Evolutionary conservation across 176 grass and related monocot genomes (phyloP).

Genomic region (Musa itinerans): DNA sequence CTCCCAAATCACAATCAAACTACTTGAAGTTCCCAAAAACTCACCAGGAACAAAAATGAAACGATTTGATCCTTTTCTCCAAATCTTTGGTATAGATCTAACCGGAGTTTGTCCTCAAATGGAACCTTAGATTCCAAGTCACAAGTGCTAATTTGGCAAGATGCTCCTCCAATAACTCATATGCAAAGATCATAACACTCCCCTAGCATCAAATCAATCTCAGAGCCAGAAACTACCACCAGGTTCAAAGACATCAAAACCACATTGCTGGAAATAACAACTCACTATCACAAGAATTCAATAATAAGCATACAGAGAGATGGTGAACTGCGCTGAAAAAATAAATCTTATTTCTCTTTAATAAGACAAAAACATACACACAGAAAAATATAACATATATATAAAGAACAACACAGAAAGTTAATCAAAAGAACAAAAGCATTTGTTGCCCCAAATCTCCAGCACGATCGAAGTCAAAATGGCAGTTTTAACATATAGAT

Average conservation of each 20-base stretch:
- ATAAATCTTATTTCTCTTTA: neutral
- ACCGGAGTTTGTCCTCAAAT: neutral
- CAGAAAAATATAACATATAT: no score
- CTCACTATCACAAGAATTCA: neutral
- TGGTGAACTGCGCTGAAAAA: neutral
- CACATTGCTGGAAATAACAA: neutral
- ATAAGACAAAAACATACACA: neutral
- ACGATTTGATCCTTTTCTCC: neutral
- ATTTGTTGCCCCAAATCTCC: neutral
- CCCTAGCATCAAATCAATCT: neutral
- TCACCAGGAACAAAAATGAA: neutral
- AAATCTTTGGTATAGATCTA: neutral
- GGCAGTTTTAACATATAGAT: no score
- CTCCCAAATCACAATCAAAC: no score
- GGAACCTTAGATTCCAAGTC: neutral
- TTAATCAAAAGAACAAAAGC: neutral
- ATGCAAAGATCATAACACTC: neutral
- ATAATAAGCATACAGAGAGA: neutral
- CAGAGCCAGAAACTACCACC: neutral
- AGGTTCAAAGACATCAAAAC: no score
- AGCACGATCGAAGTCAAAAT: neutral
- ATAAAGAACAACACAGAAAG: no score
- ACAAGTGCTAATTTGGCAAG: neutral
- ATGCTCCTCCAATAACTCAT: neutral
- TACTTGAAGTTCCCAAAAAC: neutral